Evolutionary conservation across 495 filamentous ascomycete genomes (phyloP).

Genomic region (Penicillium daleae): DNA sequence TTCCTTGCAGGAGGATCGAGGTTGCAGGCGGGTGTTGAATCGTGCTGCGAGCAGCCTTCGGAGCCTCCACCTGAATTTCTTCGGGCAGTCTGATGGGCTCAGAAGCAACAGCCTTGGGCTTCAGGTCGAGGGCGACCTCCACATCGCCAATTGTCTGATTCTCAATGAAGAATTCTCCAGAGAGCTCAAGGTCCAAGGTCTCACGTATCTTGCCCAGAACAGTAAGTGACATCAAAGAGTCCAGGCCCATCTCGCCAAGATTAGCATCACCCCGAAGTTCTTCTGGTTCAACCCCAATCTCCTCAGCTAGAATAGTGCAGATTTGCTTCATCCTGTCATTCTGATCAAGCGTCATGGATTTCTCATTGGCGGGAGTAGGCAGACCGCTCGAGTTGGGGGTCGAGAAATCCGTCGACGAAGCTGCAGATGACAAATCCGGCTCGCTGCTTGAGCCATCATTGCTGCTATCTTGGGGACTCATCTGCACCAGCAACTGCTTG

Average conservation of each 20-base stretch:
- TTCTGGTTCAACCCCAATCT: conserved; percentile 68
- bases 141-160: conserved; percentile 60
- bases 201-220: conserved; percentile 59
- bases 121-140: conserved; percentile 49
- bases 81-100: conserved; percentile 30
- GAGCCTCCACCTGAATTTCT: conserved; percentile 19
- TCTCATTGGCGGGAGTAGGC: conserved; percentile 40
- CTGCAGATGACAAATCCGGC: conserved; percentile 37
- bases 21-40: conserved; percentile 47
- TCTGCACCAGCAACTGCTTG: conserved; percentile 58
- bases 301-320: conserved; percentile 63
- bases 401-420: conserved; percentile 38
- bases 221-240: conserved; percentile 57
- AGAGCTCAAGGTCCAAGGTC: conserved; percentile 53
- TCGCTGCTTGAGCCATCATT: conserved; percentile 43
- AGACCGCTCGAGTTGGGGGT: conserved; percentile 40
- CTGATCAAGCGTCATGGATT: conserved; percentile 44
- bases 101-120: conserved; percentile 36
- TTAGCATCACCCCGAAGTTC: conserved; percentile 57
- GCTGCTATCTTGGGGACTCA: conserved; percentile 37
- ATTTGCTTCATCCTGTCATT: conserved; percentile 52
- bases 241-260: conserved; percentile 54
- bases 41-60: conserved; percentile 21
- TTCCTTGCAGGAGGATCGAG: conserved; percentile 56
- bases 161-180: conserved; percentile 62